phyloP scores from a whole-genome alignment of 1,284 basidiomycete genomes.

The Apiotrichum veenhuisii region DNA sequence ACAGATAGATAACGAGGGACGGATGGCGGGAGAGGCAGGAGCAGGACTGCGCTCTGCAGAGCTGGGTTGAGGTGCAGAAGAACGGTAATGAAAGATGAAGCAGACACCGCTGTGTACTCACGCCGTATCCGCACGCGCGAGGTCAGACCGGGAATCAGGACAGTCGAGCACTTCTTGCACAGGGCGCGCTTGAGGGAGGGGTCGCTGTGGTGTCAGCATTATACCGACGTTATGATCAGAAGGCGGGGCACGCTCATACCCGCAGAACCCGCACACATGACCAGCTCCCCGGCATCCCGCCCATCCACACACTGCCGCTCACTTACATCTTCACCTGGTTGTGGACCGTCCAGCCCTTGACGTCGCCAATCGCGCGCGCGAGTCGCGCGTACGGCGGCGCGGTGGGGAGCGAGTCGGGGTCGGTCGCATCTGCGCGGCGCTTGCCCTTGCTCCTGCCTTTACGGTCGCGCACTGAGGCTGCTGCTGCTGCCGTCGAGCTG shows the following conservation, averaged over 20 bases:
- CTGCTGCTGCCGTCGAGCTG: background rate
- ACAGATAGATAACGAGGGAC: background rate
- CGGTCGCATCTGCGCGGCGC: background rate
- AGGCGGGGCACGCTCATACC: too few relatives aligned
- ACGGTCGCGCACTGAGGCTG: background rate
- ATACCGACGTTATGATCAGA: too few relatives aligned
- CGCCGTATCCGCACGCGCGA: slow-evolving; percentile 34
- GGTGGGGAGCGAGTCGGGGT: background rate
- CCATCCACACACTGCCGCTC: background rate
- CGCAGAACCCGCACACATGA: background rate
- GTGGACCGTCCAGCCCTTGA: slow-evolving; percentile 34
- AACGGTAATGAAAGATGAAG: too few relatives aligned
- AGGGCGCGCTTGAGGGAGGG: slow-evolving; percentile 36
- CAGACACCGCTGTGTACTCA: slow-evolving; percentile 19
- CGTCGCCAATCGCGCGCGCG: slow-evolving; percentile 25
- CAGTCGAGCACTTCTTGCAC: slow-evolving; percentile 34
- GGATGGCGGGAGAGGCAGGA: background rate
- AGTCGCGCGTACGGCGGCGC: slow-evolving; percentile 16
- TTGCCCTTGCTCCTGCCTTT: slow-evolving; percentile 2
- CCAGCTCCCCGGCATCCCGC: background rate
- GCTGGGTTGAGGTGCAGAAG: too few relatives aligned
- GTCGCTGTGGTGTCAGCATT: slow-evolving; percentile 40
- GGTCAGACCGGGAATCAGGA: slow-evolving; percentile 42
- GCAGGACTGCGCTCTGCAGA: background rate
- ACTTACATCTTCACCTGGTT: slow-evolving; percentile 43